Conservation (phyloP, 441 rosid genomes). For the Cnidoscolus chayamansa region DNA sequence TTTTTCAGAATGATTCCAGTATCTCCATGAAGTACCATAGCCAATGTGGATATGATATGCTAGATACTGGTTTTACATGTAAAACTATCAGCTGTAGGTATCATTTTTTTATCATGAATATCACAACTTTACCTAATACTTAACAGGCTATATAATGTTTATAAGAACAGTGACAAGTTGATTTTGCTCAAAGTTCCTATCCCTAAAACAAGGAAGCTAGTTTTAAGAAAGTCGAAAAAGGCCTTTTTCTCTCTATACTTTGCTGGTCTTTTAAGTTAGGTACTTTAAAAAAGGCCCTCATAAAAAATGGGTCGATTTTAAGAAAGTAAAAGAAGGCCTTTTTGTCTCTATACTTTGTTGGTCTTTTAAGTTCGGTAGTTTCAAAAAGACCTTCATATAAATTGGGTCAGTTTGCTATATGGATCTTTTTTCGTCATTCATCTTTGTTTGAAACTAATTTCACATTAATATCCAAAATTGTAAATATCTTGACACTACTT, state of each 20-base stretch:
- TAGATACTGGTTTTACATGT: not conserved
- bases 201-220: not conserved
- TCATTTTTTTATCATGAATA: slow-evolving; percentile 5
- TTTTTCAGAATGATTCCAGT: not conserved
- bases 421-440: no score
- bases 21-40: not conserved
- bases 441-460: no score
- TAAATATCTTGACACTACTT: no score
- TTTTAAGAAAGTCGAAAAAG: not conserved
- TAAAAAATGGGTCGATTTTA: no score
- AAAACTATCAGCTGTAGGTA: not conserved
- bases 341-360: not conserved
- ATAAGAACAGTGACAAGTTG: not conserved
- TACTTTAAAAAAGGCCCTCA: not conserved
- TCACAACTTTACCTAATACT: not conserved
- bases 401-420: no score
- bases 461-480: no score
- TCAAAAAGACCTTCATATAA: not conserved
- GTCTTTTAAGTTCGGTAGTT: no score
- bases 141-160: not conserved
- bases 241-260: not conserved
- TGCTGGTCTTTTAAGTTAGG: not conserved
- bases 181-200: not conserved
- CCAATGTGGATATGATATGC: not conserved
- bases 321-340: not conserved